These are phyloP conservation scores for Colletotrichum cereale DNA, from an alignment of 2,329 filamentous ascomycete species.

Conservation along the genomic window DNA sequence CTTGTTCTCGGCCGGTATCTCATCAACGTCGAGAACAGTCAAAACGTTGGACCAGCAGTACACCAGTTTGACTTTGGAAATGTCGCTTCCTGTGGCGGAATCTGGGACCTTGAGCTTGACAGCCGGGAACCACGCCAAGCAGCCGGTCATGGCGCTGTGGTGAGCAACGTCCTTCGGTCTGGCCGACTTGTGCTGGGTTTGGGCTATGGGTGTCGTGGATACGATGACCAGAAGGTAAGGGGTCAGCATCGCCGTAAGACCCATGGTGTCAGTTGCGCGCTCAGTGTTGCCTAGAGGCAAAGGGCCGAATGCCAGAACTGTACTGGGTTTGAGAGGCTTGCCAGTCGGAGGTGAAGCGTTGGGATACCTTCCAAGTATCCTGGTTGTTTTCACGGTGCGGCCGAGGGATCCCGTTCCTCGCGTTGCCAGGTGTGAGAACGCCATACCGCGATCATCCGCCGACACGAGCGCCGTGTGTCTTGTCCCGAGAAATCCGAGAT, in stretches of 20 bases:
- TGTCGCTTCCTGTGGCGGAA: constrained; percentile 72
- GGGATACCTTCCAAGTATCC: constrained; percentile 93
- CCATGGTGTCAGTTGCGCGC: constrained; percentile 86
- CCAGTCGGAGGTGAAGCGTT: constrained; percentile 71
- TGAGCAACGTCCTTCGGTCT: constrained; percentile 91
- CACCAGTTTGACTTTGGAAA: constrained; percentile 87
- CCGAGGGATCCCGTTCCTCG: constrained; percentile 89
- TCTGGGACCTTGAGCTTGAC: constrained; percentile 88
- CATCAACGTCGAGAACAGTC: constrained; percentile 89
- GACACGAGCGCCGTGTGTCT: constrained; percentile 95
- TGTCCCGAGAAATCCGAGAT: constrained; percentile 95
- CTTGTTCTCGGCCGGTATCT: constrained; percentile 74
- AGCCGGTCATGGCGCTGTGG: constrained; percentile 93
- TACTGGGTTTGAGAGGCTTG: constrained; percentile 88
- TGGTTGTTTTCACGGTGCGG: constrained; percentile 86
- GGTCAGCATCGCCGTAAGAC: constrained; percentile 93
- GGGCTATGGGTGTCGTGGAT: constrained; percentile 94
- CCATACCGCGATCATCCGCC: constrained; percentile 95
- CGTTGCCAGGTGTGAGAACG: constrained; percentile 95
- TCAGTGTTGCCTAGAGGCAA: constrained; percentile 95
- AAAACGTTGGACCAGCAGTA: constrained; percentile 99
- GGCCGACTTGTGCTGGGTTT: constrained; percentile 94
- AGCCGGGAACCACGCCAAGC: constrained; percentile 96
- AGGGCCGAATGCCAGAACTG: constrained; percentile 90
- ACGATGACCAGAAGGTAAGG: constrained; percentile 97